Evolutionary conservation across 2,329 filamentous ascomycete genomes (phyloP).

Genomic region (Apiospora sp.): DNA sequence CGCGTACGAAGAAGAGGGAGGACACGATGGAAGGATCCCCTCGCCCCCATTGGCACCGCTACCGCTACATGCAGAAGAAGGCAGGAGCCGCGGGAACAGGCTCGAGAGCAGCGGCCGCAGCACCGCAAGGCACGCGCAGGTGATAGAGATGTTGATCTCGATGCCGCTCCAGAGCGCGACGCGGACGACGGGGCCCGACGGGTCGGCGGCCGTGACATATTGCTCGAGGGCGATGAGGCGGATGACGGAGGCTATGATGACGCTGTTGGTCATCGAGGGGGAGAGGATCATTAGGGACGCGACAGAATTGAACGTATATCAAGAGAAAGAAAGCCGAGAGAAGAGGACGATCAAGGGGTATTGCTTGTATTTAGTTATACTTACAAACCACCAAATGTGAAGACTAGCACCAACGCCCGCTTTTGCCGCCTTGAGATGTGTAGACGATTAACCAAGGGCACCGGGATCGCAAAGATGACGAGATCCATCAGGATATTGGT

Average conservation of each 20-base stretch:
- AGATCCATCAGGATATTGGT: neutral
- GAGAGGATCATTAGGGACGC: too few relatives aligned
- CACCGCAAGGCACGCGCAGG: slow-evolving; percentile 33
- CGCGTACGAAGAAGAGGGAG: neutral
- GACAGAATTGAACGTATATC: too few relatives aligned
- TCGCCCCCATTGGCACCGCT: too few relatives aligned
- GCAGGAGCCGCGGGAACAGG: slow-evolving; percentile 29
- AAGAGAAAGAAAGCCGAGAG: too few relatives aligned
- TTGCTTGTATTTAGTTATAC: neutral
- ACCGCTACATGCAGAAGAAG: slow-evolving; percentile 15
- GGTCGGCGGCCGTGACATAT: slow-evolving; percentile 25
- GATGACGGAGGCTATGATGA: slow-evolving; percentile 32
- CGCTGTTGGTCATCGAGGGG: too few relatives aligned
- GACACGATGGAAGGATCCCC: too few relatives aligned
- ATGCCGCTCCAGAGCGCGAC: slow-evolving; percentile 34
- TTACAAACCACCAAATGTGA: slow-evolving; percentile 2
- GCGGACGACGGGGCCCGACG: slow-evolving; percentile 29
- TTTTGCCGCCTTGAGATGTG: neutral
- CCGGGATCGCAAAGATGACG: neutral
- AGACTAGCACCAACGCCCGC: neutral
- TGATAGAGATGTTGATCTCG: slow-evolving; percentile 32
- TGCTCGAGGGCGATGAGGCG: slow-evolving; percentile 30
- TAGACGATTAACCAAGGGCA: neutral
- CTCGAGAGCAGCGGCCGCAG: slow-evolving; percentile 30
- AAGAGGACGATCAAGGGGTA: neutral